phyloP scores from a whole-genome alignment of 116 monocot genomes.

The Dioscorea cayenensis region DNA sequence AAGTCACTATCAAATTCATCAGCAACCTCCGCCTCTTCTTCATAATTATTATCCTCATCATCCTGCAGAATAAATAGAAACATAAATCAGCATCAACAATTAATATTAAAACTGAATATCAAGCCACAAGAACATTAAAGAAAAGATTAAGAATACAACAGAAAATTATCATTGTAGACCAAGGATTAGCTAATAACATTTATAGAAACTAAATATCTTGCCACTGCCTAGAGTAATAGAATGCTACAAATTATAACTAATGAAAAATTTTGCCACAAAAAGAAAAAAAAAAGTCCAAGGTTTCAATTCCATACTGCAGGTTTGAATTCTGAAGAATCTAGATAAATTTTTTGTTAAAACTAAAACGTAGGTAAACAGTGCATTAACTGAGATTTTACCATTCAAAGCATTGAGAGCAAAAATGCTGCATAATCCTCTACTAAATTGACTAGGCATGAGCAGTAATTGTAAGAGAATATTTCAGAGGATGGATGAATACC shows the following conservation, averaged over 20 bases:
- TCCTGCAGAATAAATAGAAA: constrained; percentile 39
- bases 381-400: no score
- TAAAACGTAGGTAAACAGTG: no score
- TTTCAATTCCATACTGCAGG: neutral
- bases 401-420: no score
- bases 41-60: constrained; percentile 77
- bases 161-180: no score
- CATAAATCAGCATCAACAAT: neutral
- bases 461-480: neutral
- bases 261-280: neutral
- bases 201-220: no score
- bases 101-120: no score
- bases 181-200: no score
- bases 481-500: constrained; percentile 19
- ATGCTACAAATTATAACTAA: no score
- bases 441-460: neutral
- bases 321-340: neutral
- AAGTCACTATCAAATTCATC: constrained; percentile 99
- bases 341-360: neutral
- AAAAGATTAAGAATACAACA: no score
- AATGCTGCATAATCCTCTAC: neutral
- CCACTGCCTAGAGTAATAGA: no score
- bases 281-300: neutral
- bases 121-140: no score
- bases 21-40: constrained; percentile 70